These are phyloP conservation scores for Tylopilus sp. DNA, from an alignment of 768 basidiomycete species.

Conservation along the genomic window DNA sequence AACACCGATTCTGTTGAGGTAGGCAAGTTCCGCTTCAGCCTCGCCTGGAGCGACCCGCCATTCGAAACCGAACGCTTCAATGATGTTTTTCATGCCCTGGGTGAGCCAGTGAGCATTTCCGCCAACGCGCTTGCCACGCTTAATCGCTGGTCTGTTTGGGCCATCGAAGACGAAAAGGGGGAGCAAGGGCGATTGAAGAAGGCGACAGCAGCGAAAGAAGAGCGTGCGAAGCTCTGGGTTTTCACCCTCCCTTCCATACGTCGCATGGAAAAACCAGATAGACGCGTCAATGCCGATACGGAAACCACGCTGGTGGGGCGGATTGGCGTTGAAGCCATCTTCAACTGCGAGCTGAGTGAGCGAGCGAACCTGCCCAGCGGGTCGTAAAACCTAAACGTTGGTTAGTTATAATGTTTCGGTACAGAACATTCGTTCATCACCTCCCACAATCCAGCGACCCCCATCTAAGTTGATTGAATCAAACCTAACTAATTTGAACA, in stretches of 20 bases:
- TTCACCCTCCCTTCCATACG: conserved; percentile 74
- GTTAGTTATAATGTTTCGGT: conserved; percentile 6
- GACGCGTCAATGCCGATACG: conserved; percentile 85
- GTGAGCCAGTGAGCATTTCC: conserved; percentile 61
- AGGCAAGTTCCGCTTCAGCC: conserved; percentile 91
- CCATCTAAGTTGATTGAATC: conserved; percentile 29
- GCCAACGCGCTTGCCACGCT: conserved; percentile 72
- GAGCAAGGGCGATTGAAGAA: conserved; percentile 75
- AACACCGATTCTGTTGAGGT: conserved; percentile 73
- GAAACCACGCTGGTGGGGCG: conserved; percentile 62
- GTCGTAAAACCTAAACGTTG: conserved; percentile 54
- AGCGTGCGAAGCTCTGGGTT: conserved; percentile 83
- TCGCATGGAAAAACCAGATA: conserved; percentile 74
- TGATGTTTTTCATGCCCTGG: conserved; percentile 73
- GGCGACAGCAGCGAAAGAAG: conserved; percentile 80
- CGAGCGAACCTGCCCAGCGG: conserved; percentile 68
- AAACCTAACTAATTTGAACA: neutral
- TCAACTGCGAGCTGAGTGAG: conserved; percentile 71
- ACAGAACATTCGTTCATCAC: conserved; percentile 30
- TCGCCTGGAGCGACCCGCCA: conserved; percentile 87
- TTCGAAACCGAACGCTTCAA: conserved; percentile 78
- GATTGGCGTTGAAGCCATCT: conserved; percentile 72
- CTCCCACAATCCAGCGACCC: conserved; percentile 50
- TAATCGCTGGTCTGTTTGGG: conserved; percentile 74
- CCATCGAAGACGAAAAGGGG: conserved; percentile 94